phyloP scores from a whole-genome alignment of 768 basidiomycete species.

The Coprinopsis strossmayeri region DNA sequence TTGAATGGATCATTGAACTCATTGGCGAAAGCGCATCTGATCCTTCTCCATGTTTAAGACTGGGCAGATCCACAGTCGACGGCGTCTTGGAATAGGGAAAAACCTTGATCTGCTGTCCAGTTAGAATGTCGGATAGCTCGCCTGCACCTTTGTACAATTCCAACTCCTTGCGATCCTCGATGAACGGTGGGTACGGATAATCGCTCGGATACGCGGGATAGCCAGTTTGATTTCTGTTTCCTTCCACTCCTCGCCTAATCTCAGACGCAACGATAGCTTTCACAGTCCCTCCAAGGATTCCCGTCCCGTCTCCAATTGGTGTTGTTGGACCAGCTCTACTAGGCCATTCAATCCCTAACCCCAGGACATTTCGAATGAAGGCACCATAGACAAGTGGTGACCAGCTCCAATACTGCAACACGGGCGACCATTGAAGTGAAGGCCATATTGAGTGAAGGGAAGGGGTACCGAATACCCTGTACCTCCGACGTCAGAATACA shows the following conservation, averaged over 20 bases:
- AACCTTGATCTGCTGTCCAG: neutral
- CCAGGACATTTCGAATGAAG: slow-evolving; percentile 32
- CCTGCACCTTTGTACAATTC: neutral
- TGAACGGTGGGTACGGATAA: slow-evolving; percentile 1
- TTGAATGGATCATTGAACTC: no score
- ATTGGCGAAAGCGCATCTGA: no score
- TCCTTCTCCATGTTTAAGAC: neutral
- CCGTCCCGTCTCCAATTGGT: neutral
- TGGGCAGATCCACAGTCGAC: neutral
- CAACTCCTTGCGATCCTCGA: neutral
- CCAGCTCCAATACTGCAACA: slow-evolving; percentile 51
- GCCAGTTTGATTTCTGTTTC: neutral
- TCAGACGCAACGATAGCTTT: neutral
- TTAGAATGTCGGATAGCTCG: neutral
- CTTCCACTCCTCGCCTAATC: neutral
- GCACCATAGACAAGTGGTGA: slow-evolving; percentile 52
- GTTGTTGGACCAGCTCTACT: neutral
- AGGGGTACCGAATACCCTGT: slow-evolving; percentile 46
- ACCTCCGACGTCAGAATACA: neutral
- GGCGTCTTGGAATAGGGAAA: slow-evolving; percentile 7
- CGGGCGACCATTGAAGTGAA: slow-evolving; percentile 38
- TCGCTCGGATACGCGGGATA: slow-evolving; percentile 4
- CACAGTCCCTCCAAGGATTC: neutral
- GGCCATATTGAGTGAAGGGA: slow-evolving; percentile 39
- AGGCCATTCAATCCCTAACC: neutral